A percentile compares a stretch with the other conserved stretches of the same genome.
Evolutionary conservation across 2,329 filamentous ascomycete genomes (phyloP).

Genomic region (Colletotrichum endophyticum): DNA sequence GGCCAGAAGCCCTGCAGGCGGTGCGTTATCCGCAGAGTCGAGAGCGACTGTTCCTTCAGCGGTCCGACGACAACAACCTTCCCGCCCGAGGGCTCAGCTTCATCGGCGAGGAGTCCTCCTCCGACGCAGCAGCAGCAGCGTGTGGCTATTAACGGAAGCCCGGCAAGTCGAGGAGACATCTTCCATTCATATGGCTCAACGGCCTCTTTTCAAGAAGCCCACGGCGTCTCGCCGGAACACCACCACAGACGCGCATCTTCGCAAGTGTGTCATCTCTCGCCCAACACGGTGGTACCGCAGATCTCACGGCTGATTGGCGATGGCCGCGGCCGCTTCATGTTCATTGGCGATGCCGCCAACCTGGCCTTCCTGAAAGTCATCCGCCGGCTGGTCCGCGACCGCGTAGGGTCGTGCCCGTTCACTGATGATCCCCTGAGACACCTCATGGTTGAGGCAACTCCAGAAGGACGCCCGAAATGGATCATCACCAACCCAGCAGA

Average conservation of each 20-base stretch:
- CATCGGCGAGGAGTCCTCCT: neutral
- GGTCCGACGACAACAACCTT: neutral
- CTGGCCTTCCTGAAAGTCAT: constrained; percentile 38
- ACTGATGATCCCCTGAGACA: constrained; percentile 38
- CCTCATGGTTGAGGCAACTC: constrained; percentile 35
- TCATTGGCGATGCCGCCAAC: constrained; percentile 40
- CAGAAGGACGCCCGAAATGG: constrained; percentile 31
- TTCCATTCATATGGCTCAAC: neutral
- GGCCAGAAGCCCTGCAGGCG: constrained; percentile 29
- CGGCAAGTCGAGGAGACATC: neutral
- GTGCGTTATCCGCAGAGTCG: constrained; percentile 26
- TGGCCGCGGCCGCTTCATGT: constrained; percentile 36
- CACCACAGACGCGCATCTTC: neutral
- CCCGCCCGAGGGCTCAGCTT: neutral
- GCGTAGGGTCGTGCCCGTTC: constrained; percentile 34
- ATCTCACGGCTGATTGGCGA: constrained; percentile 36
- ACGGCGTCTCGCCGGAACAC: neutral
- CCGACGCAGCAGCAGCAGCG: neutral
- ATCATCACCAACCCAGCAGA: constrained; percentile 21
- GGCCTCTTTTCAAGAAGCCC: neutral
- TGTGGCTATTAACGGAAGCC: neutral
- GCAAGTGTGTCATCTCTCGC: constrained; percentile 4
- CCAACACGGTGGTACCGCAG: constrained; percentile 21
- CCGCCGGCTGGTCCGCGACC: constrained; percentile 32
- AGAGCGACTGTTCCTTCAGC: constrained; percentile 24